Evolutionary conservation across 208 protist species (phyloP).

Genomic region (Trichomonas vaginalis): DNA sequence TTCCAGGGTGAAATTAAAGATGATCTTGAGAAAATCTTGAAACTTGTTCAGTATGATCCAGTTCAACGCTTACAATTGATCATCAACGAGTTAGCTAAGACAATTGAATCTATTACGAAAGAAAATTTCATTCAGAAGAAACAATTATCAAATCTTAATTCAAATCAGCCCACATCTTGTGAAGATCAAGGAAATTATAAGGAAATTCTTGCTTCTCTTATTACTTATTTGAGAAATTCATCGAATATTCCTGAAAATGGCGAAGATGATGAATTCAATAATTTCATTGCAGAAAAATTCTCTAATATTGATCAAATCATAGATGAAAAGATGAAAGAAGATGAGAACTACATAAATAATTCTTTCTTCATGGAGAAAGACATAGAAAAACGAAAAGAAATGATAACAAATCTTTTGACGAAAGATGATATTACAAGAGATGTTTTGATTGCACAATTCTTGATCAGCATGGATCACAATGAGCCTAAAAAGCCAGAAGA

Average conservation of each 20-base stretch:
- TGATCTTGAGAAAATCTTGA: not conserved
- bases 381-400: not conserved
- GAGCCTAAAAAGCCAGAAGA: not conserved
- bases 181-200: not conserved
- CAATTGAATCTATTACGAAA: not conserved
- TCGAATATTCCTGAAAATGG: too few species aligned
- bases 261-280: not conserved
- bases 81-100: not conserved
- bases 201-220: not conserved
- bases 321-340: not conserved
- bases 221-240: not conserved
- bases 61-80: not conserved
- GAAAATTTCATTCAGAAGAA: not conserved
- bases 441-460: not conserved
- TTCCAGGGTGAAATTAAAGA: not conserved
- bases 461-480: not conserved
- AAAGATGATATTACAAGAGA: not conserved
- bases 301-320: not conserved
- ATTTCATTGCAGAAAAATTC: not conserved
- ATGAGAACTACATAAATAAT: not conserved
- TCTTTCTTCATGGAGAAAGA: not conserved
- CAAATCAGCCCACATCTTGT: not conserved
- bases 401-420: not conserved
- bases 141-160: not conserved
- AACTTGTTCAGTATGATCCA: not conserved